Conservation (phyloP, 139 green algal genomes). For the Auxenochlorella pyrenoidosa region DNA sequence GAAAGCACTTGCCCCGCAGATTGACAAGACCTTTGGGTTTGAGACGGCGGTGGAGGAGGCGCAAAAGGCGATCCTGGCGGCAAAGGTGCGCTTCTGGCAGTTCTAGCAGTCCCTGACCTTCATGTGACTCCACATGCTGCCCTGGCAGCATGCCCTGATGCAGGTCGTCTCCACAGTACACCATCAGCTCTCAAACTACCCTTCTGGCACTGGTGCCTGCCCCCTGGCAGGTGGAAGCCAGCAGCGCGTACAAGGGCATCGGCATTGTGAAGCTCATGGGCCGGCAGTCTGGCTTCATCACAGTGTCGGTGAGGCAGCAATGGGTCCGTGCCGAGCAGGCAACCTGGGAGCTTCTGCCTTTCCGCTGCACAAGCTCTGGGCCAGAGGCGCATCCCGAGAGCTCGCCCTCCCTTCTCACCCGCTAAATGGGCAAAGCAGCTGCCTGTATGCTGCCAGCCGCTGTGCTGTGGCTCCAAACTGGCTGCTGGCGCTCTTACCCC, state of each 20-base stretch:
- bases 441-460: too few species aligned
- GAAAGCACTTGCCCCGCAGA: not conserved
- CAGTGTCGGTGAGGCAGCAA: slow-evolving; percentile 58
- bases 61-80: slow-evolving; percentile 63
- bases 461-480: too few species aligned
- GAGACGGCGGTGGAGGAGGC: slow-evolving; percentile 89
- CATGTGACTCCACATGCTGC: not conserved
- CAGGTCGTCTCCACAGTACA: too few species aligned
- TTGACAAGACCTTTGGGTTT: slow-evolving; percentile 86
- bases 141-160: not conserved
- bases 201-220: not conserved
- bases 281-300: slow-evolving; percentile 86
- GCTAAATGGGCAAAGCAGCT: too few species aligned
- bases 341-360: too few species aligned
- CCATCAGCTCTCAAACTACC: not conserved
- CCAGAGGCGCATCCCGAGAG: too few species aligned
- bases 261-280: slow-evolving; percentile 93
- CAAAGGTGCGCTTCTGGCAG: not conserved
- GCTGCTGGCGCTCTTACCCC: too few species aligned
- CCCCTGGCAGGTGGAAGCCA: slow-evolving; percentile 79
- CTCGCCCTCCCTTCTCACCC: too few species aligned
- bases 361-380: too few species aligned
- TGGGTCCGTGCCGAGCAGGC: too few species aligned
- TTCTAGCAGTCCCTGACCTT: not conserved
- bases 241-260: slow-evolving; percentile 69